Base-by-base conservation (phyloP, 805 yeast genomes). In the Wickerhamomyces tratensis region DNA sequence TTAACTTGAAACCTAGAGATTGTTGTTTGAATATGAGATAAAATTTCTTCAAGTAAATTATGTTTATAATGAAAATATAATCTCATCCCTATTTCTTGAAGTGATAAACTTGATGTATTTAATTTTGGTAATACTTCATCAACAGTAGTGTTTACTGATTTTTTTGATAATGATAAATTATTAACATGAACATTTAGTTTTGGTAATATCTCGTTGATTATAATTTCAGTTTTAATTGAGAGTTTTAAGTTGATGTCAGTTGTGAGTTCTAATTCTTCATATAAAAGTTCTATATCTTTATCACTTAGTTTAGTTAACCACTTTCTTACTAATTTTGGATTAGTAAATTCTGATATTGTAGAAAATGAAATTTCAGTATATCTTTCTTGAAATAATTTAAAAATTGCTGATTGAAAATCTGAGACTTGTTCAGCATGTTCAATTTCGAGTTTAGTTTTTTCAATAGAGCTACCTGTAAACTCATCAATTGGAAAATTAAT, bases 401-500 rank as follows among this genome's bases (percentile, higher is more conserved):
- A 52, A 2, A 63, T 50, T 0, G 45, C 13, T 2, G 49, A 26
- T 33, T 64, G 67, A 6, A 65, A 47, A 12, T 35, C 37, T 4
- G 51, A 41, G 1, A 61, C 43, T 2, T 34, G 43, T 0, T 37
- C 37, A 5, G 51, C 29, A 12, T 42, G 40, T 6, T 35, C 33
- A 25, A 43, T 27, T 38, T 49, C 49, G 11, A 44, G 15, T 10
- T 49, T 44, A 5, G 51, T 54, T 4, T 47, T 30, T 1, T 53
- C 30, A 6, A 57, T 41, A 7, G 50, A 37, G 13, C 48, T 53
- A 8, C 72, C 73, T 1, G 67, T 49, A 36, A 63, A 58, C 38
- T 71, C 76, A 46, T 71, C 63, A 14, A 72, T 50, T 5, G 76
- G 75, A 46, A 62, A 69, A 36, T 57, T 44, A 5, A 63, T 35